Evolutionary conservation across 495 filamentous ascomycete genomes (phyloP).

Genomic region (Daldinia bambusicola): DNA sequence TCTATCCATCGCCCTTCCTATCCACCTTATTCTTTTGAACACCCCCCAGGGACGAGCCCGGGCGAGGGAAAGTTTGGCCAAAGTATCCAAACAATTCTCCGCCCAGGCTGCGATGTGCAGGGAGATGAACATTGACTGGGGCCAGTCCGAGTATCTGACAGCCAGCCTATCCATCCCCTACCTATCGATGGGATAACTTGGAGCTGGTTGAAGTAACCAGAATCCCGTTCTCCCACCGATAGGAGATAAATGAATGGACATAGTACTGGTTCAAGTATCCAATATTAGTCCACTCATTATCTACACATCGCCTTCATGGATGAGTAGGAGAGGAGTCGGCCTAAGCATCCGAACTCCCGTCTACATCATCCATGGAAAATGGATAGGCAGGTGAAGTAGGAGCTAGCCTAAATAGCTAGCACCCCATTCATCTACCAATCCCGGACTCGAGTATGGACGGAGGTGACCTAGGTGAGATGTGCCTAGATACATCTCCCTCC

Average conservation of each 20-base stretch:
- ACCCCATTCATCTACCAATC: slow-evolving; percentile 9
- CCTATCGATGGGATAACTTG: not conserved
- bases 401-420: slow-evolving; percentile 12
- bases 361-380: slow-evolving; percentile 3
- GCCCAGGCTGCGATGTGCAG: not conserved
- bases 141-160: not conserved
- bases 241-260: not conserved
- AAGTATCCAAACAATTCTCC: slow-evolving; percentile 3
- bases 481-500: not conserved
- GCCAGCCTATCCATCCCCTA: not conserved
- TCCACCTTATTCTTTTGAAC: not conserved
- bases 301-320: slow-evolving; percentile 9
- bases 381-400: not conserved
- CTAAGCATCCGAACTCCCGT: slow-evolving; percentile 12
- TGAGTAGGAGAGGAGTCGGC: slow-evolving; percentile 4
- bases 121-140: not conserved
- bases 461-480: not conserved
- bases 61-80: not conserved
- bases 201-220: slow-evolving; percentile 12
- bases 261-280: not conserved
- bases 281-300: not conserved
- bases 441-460: not conserved
- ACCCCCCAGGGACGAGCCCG: slow-evolving; percentile 16
- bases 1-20: not conserved
- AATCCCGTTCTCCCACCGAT: not conserved